Evolutionary conservation across 768 basidiomycete genomes (phyloP), one percentile per base, ranked within the genome.

Genomic region (Amanita brunnescens): DNA sequence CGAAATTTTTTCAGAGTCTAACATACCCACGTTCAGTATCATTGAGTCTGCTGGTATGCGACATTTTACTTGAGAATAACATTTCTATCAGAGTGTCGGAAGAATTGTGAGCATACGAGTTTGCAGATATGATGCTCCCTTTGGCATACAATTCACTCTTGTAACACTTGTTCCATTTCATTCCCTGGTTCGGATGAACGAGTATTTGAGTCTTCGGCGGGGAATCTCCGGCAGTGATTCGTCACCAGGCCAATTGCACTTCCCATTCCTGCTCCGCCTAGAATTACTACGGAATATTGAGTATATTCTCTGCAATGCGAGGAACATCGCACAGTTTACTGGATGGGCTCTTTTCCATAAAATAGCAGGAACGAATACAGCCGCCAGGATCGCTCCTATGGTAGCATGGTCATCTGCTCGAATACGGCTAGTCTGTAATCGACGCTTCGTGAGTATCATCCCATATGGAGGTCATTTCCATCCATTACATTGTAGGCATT

Each of bases 351-450:
- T 74, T 44, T 77, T 88, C 85, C 86, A 91, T 45, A 90, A 71
- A 24, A 89, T 47, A 2, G 86, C 83, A 2, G 89, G 83, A 3
- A 75, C 77, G 2, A 90, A 61, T 12, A 85, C 75, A 13, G 77
- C 78, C 51, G 73, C 76, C 18, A 91, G 64, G 42, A 90, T 59
- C 16, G 74, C 74, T 21, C 89, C 89, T 41, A 91, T 85, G 1
- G 79, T 87, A 18, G 85, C 75, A 60, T 87, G 82, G 62, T 91
- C 89, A 49, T 88, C 80, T 42, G 75, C 72, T 55, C 87, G 71
- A 47, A 87, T 64, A 18, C 77, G 72, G 37, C 70, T 67, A 12
- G 73, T 76, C 86, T 89, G 44, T 44, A 32, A 43, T 38, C 33
- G 12, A 16, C 20, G 12, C 6, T 29, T 20, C 13, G 37, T 33